phyloP scores from a whole-genome alignment of 495 filamentous ascomycete genomes.

The Podospora australis region DNA sequence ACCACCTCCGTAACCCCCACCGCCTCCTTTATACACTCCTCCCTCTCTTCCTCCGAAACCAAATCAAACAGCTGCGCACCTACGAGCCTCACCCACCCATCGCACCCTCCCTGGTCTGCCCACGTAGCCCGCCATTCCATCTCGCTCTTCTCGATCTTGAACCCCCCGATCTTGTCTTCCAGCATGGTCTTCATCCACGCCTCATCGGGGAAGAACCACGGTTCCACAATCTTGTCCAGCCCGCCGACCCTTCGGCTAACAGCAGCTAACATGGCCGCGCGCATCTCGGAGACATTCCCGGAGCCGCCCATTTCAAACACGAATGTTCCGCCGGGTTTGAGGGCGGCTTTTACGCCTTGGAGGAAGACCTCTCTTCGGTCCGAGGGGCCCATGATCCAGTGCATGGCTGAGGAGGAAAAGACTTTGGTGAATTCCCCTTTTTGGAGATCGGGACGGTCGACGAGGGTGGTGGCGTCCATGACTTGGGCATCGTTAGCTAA shows the following conservation, averaged over 20 bases:
- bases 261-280: conserved; percentile 48
- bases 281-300: conserved; percentile 63
- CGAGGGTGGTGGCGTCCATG: conserved; percentile 30
- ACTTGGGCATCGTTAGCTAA: too few relatives aligned
- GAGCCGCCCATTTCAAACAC: conserved; percentile 69
- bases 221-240: conserved; percentile 42
- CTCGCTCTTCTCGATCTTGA: conserved; percentile 55
- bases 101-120: conserved; percentile 52
- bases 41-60: conserved; percentile 41
- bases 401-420: conserved; percentile 73
- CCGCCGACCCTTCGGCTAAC: conserved; percentile 46
- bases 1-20: conserved; percentile 51
- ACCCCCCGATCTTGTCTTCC: conserved; percentile 47
- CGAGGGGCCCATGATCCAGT: conserved; percentile 61
- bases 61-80: conserved; percentile 50
- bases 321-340: conserved; percentile 54
- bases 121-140: conserved; percentile 58
- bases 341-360: conserved; percentile 36
- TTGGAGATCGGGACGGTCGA: conserved; percentile 18
- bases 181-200: conserved; percentile 46
- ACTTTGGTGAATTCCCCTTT: conserved; percentile 49
- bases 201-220: conserved; percentile 73
- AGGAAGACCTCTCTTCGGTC: conserved; percentile 36
- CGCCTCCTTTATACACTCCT: conserved; percentile 50
- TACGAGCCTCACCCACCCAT: conserved; percentile 66